Evolutionary conservation across 768 basidiomycete species (phyloP).

Genomic region (Collybia sordida): DNA sequence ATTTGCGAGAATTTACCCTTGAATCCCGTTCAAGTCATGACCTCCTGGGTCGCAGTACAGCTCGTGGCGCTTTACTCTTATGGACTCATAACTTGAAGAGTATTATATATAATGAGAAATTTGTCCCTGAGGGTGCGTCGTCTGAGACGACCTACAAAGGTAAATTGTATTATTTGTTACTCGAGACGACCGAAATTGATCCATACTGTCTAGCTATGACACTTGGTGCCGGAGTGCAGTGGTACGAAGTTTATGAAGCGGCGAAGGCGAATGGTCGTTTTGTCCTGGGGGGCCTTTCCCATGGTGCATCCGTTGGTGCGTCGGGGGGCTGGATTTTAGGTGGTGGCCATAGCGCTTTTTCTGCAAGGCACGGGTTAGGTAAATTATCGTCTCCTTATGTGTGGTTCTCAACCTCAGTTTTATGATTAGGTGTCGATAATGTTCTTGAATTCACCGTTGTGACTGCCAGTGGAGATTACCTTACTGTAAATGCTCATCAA

Average conservation of each 20-base stretch:
- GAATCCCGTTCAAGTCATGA: conserved; percentile 33
- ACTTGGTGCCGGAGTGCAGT: conserved; percentile 35
- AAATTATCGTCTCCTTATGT: not conserved
- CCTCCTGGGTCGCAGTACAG: conserved; percentile 43
- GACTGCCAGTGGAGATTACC: conserved; percentile 36
- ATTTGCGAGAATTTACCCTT: conserved; percentile 11
- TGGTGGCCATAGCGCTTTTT: conserved; percentile 37
- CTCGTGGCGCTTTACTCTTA: conserved; percentile 35
- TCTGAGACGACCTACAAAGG: conserved; percentile 14
- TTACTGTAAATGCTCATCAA: conserved; percentile 37
- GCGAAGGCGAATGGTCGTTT: conserved; percentile 26
- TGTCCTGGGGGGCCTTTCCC: conserved; percentile 36
- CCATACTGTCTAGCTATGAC: conserved; percentile 13
- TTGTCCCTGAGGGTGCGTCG: conserved; percentile 32
- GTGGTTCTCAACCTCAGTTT: not conserved
- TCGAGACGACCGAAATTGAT: not conserved
- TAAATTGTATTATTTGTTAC: not conserved
- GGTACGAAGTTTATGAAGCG: conserved; percentile 33
- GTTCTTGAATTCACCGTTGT: conserved; percentile 45
- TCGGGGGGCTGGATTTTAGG: conserved; percentile 43
- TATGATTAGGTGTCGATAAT: conserved; percentile 42
- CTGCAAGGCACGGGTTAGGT: conserved; percentile 38
- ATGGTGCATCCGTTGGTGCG: conserved; percentile 37
- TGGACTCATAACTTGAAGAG: conserved; percentile 39
- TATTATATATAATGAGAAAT: conserved; percentile 25